Conservation (phyloP, 2,329 filamentous ascomycete species). For the Chaetomium olivaceum region DNA sequence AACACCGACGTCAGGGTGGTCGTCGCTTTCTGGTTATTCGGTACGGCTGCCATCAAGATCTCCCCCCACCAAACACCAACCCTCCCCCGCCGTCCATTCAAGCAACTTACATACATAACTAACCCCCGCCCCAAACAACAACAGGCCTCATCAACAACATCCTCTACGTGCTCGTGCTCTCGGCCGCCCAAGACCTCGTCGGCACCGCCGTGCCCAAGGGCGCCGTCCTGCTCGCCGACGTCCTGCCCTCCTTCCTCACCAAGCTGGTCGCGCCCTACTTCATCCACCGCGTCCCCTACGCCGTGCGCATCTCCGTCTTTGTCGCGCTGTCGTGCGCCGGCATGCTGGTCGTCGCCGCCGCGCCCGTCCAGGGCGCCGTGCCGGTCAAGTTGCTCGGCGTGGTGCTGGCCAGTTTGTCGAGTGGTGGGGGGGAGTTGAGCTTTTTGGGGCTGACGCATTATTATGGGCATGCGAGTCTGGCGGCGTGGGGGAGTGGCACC, state of each 20-base stretch:
- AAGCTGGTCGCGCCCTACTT: constrained; percentile 93
- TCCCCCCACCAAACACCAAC: no score
- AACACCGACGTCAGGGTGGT: constrained; percentile 72
- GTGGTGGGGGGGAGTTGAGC: constrained; percentile 84
- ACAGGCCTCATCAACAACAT: constrained; percentile 93
- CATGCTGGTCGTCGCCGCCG: constrained; percentile 86
- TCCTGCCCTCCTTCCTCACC: constrained; percentile 82
- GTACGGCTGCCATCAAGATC: no score
- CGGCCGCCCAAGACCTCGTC: constrained; percentile 88
- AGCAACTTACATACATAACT: not conserved
- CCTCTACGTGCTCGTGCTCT: constrained; percentile 95
- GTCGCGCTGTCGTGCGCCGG: constrained; percentile 74
- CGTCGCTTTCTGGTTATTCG: constrained; percentile 89
- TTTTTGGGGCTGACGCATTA: constrained; percentile 91
- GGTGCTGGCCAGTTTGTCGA: constrained; percentile 73
- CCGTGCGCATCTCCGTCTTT: constrained; percentile 70
- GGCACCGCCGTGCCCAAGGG: constrained; percentile 84
- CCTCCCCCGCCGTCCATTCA: not conserved
- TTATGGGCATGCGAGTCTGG: constrained; percentile 83
- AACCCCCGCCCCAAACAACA: not conserved
- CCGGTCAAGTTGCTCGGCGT: constrained; percentile 79
- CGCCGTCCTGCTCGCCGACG: constrained; percentile 88
- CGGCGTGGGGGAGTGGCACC: constrained; percentile 89
- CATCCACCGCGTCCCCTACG: constrained; percentile 84
- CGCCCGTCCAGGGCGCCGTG: constrained; percentile 66